These are phyloP conservation scores for Diplodia seriata DNA, from an alignment of 2,329 filamentous ascomycete species.

Conservation along the genomic window DNA sequence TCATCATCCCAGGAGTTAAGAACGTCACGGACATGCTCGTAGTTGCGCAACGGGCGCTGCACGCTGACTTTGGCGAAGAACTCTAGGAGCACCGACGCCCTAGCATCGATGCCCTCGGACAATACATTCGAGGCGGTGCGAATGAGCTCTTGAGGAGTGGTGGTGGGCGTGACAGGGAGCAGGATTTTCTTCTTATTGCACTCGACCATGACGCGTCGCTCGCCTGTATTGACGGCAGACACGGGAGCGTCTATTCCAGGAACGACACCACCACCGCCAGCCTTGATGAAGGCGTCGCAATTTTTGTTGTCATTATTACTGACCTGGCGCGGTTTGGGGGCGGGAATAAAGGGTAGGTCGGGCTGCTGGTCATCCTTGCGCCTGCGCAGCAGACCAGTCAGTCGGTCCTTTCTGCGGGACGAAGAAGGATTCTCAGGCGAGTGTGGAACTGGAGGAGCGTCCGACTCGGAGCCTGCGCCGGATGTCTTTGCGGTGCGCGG, in stretches of 20 bases:
- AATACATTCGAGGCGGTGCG: constrained; percentile 69
- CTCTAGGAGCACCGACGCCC: constrained; percentile 76
- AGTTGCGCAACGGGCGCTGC: constrained; percentile 81
- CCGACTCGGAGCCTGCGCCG: constrained; percentile 1
- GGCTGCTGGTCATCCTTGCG: constrained; percentile 43
- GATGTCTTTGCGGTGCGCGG: constrained; percentile 21
- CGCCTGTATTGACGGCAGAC: constrained; percentile 80
- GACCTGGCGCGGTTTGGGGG: constrained; percentile 38
- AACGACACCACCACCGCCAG: constrained; percentile 56
- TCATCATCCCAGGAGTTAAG: constrained; percentile 94
- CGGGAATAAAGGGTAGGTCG: constrained; percentile 37
- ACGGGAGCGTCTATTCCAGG: constrained; percentile 75
- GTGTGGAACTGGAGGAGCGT: constrained; percentile 11
- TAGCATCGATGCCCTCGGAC: constrained; percentile 67
- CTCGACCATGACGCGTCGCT: constrained; percentile 74
- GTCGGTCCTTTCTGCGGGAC: constrained; percentile 37
- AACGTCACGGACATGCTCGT: constrained; percentile 84
- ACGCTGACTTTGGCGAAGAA: constrained; percentile 77
- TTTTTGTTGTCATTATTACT: constrained; percentile 38
- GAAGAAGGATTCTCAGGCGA: constrained; percentile 15
- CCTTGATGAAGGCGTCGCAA: constrained; percentile 42
- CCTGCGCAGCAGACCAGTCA: constrained; percentile 44
- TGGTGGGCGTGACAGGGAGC: constrained; percentile 76
- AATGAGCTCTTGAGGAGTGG: constrained; percentile 76
- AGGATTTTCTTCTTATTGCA: constrained; percentile 73